Base-by-base conservation (phyloP, 106 monocot genomes). In the Acorus calamus region DNA sequence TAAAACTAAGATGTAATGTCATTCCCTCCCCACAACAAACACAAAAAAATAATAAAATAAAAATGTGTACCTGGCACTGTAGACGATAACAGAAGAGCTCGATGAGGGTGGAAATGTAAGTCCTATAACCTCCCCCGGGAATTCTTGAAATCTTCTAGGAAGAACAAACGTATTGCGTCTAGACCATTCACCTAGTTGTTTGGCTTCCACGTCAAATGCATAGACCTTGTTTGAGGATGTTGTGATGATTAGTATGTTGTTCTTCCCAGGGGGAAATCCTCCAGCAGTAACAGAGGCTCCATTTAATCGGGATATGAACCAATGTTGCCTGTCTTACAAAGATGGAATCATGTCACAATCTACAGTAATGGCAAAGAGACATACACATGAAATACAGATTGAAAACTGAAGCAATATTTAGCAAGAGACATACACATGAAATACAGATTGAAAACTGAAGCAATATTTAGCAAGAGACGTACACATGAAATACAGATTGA, bases 121-220 rank as follows among this genome's bases (percentile, higher is more conserved):
- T 13, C 91, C 96, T 67, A 91, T 76, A 62, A 92, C 80, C 65
- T 98, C 87, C 7, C 96, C 96, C 9, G 96, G 96, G 64, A 98
- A 98, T 53, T 98, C 96, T 49, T 79, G 96, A 72, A 98, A 98
- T 73, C 83, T 87, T 75, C 80, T 78, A 53, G 96, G 96, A 49
- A 98, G 56, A 63, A 69, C 45, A 52, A 53, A 71, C 7, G 71
- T 81, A 46, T 88, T 66, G 4, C 48, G 71, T 53, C 76, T 92
- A 14, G 96, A 98, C 96, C 96, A 98, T 71, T 92, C 83, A 10
- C 91, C 88, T 58, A 92, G 57, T 64, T 83, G 78, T 74, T 88
- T 98, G 62, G 83, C 84, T 71, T 98, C 96, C 11, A 98, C 88
- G 71, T 98, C 91, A 76, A 98, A 75, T 11, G 82, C 83, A 73